Evolutionary conservation across 164 flowering plant species (phyloP).

Genomic region (Kalanchoe fedtschenkoi): DNA sequence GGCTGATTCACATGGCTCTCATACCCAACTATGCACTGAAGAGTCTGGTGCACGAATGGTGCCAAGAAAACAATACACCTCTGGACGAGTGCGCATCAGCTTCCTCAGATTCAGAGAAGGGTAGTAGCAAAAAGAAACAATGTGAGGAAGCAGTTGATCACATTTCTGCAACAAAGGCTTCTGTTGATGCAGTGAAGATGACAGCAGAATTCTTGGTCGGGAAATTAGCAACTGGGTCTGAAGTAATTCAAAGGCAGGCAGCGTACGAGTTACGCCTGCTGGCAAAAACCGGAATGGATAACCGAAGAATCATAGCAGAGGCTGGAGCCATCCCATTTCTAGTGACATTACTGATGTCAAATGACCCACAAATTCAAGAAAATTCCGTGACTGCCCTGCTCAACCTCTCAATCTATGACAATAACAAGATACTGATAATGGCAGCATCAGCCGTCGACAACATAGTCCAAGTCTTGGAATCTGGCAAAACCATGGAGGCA

Average conservation of each 20-base stretch:
- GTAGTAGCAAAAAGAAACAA: conserved; percentile 20
- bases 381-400: conserved; percentile 67
- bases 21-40: conserved; percentile 64
- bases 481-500: conserved; percentile 61
- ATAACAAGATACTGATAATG: conserved; percentile 52
- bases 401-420: conserved; percentile 58
- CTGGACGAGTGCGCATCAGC: conserved; percentile 18
- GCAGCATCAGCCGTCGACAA: conserved; percentile 52
- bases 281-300: conserved; percentile 62
- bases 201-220: conserved; percentile 68
- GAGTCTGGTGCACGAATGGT: conserved; percentile 59
- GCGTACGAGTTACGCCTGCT: conserved; percentile 58
- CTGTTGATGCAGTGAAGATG: conserved; percentile 47
- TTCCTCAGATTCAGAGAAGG: conserved; percentile 21
- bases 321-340: conserved; percentile 78
- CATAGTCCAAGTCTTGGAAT: conserved; percentile 35
- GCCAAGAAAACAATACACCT: conserved; percentile 46
- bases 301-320: conserved; percentile 56
- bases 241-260: conserved; percentile 50
- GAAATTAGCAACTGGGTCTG: conserved; percentile 60
- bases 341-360: conserved; percentile 37
- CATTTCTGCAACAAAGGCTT: conserved; percentile 49
- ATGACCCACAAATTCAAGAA: conserved; percentile 53
- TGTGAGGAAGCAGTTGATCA: conserved; percentile 41
- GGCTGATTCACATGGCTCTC: conserved; percentile 56